A percentile compares a stretch with the other conserved stretches of the same genome.
These are phyloP conservation scores for Myxozyma mucilagina DNA, from an alignment of 805 yeast genomes.

Conservation along the genomic window DNA sequence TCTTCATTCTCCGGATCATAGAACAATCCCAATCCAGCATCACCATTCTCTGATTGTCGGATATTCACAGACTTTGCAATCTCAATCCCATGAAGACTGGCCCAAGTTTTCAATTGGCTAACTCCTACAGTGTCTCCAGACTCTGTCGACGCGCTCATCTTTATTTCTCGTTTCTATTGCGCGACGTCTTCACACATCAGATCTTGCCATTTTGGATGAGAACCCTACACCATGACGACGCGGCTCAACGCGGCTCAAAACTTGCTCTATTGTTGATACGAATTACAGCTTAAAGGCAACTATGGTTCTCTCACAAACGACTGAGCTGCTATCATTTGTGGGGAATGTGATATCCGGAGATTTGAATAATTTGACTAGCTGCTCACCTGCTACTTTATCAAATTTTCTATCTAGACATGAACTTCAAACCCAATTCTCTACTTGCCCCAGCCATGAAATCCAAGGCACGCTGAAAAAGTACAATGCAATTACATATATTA, in stretches of 20 bases:
- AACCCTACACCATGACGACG: no score
- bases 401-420: background rate
- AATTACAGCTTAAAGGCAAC: background rate
- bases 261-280: background rate
- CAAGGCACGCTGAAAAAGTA: slow-evolving; percentile 2
- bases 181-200: no score
- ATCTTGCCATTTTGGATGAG: no score
- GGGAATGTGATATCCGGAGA: background rate
- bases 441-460: background rate
- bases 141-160: background rate
- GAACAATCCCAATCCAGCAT: slow-evolving; percentile 18
- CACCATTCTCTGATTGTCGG: background rate
- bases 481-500: slow-evolving; percentile 2
- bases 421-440: background rate
- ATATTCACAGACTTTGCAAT: slow-evolving; percentile 4
- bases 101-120: slow-evolving; percentile 1
- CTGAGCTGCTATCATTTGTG: background rate
- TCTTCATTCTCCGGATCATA: background rate
- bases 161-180: background rate
- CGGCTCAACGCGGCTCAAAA: no score
- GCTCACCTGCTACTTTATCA: background rate
- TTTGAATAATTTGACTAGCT: background rate
- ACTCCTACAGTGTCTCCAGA: background rate
- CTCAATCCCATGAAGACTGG: slow-evolving; percentile 5
- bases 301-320: background rate